Evolutionary conservation across 1,284 basidiomycete genomes (phyloP).

Genomic region (Papiliotrema flavescens): DNA sequence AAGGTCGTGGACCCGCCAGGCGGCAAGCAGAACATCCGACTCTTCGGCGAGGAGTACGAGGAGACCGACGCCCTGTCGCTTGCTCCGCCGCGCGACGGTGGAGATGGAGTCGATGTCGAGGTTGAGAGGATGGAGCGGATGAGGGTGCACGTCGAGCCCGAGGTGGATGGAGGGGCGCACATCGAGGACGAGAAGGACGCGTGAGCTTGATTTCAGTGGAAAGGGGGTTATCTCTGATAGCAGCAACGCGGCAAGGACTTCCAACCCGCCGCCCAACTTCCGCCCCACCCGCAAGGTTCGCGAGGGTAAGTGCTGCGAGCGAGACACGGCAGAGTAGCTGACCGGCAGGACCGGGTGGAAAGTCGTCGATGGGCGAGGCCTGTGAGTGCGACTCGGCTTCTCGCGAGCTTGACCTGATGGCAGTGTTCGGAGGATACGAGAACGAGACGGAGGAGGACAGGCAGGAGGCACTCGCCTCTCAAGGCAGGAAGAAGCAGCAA

Average conservation of each 20-base stretch:
- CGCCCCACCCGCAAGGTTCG: slow-evolving; percentile 46
- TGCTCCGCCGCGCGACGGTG: slow-evolving; percentile 42
- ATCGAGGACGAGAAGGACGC: slow-evolving; percentile 30
- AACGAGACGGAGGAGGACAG: slow-evolving; percentile 38
- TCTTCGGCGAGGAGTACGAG: slow-evolving; percentile 45
- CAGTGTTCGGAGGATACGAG: slow-evolving; percentile 45
- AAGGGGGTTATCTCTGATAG: neutral
- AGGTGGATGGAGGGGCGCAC: slow-evolving; percentile 34
- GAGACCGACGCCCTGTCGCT: slow-evolving; percentile 45
- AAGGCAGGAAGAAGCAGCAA: slow-evolving; percentile 30
- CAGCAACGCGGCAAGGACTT: slow-evolving; percentile 2
- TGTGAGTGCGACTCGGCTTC: slow-evolving; percentile 17
- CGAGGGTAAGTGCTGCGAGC: slow-evolving; percentile 27
- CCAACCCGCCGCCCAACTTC: slow-evolving; percentile 41
- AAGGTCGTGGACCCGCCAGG: slow-evolving; percentile 47
- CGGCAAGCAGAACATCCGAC: slow-evolving; percentile 36
- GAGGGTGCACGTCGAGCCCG: slow-evolving; percentile 43
- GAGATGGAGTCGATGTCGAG: slow-evolving; percentile 41
- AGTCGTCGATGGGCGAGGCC: slow-evolving; percentile 37
- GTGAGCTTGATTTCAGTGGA: slow-evolving; percentile 2
- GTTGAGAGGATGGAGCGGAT: slow-evolving; percentile 42
- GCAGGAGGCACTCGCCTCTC: slow-evolving; percentile 19
- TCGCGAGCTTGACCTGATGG: neutral
- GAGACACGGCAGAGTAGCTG: neutral
- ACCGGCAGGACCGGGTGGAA: slow-evolving; percentile 41